Percentiles rank a stretch among this genome's conserved stretches.
Conservation (phyloP, 78 protist species). For the Salpingoeca rosetta region DNA sequence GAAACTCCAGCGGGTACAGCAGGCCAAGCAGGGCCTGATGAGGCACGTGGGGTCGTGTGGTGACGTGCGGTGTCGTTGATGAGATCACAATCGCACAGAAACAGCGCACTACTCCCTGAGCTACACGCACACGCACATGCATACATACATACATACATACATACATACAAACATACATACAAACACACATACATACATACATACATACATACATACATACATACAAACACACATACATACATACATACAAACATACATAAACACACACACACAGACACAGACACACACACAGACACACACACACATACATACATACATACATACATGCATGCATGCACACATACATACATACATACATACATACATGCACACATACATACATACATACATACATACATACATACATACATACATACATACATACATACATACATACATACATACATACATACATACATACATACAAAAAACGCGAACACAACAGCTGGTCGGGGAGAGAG, state of each 20-base stretch:
- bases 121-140: constrained; percentile 10
- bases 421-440: neutral
- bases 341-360: neutral
- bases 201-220: too few species aligned
- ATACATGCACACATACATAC: neutral
- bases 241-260: too few species aligned
- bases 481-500: neutral
- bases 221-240: too few species aligned
- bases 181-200: too few species aligned
- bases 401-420: neutral
- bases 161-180: neutral
- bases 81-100: too few species aligned
- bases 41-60: too few species aligned
- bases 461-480: neutral
- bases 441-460: neutral
- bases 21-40: neutral
- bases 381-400: neutral
- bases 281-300: neutral
- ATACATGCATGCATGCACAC: neutral
- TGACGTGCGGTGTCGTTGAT: too few species aligned
- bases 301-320: neutral
- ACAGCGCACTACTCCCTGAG: too few species aligned
- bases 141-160: neutral
- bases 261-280: too few species aligned
- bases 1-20: neutral